phyloP scores from a whole-genome alignment of 192 early-diverging fungal genomes.

The Backusella circina region DNA sequence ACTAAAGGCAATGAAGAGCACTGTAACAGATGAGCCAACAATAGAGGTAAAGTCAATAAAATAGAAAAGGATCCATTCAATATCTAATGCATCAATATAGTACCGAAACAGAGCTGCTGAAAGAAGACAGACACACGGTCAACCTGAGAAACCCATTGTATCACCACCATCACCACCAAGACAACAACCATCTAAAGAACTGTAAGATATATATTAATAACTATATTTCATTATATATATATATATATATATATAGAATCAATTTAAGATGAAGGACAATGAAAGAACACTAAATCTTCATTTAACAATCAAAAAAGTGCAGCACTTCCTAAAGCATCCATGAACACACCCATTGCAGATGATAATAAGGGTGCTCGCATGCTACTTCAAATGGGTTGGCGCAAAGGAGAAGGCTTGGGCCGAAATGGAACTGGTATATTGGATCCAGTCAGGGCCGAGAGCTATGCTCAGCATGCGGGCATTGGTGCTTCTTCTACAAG shows the following conservation, averaged over 20 bases:
- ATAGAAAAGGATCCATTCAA: no score
- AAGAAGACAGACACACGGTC: constrained; percentile 54
- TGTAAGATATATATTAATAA: neutral
- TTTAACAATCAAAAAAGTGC: neutral
- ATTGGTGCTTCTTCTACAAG: constrained; percentile 36
- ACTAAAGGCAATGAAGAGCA: neutral
- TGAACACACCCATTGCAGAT: constrained; percentile 36
- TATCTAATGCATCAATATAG: neutral
- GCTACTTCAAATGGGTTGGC: constrained; percentile 89
- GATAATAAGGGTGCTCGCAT: constrained; percentile 65
- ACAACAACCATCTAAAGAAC: neutral
- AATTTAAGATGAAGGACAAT: neutral
- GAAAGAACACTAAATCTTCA: neutral
- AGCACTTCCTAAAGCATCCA: constrained; percentile 13
- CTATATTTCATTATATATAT: neutral
- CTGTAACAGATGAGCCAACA: neutral
- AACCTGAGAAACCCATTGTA: constrained; percentile 37
- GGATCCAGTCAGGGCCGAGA: constrained; percentile 81
- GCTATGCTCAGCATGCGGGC: constrained; percentile 41
- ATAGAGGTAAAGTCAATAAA: neutral
- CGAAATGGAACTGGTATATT: constrained; percentile 82
- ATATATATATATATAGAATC: neutral
- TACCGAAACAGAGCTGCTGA: constrained; percentile 66
- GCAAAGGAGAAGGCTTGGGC: constrained; percentile 83
- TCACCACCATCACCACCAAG: neutral